Evolutionary conservation across 495 filamentous ascomycete species (phyloP), one percentile per base, ranked within the genome.

Genomic region (Rusavskia elegans): DNA sequence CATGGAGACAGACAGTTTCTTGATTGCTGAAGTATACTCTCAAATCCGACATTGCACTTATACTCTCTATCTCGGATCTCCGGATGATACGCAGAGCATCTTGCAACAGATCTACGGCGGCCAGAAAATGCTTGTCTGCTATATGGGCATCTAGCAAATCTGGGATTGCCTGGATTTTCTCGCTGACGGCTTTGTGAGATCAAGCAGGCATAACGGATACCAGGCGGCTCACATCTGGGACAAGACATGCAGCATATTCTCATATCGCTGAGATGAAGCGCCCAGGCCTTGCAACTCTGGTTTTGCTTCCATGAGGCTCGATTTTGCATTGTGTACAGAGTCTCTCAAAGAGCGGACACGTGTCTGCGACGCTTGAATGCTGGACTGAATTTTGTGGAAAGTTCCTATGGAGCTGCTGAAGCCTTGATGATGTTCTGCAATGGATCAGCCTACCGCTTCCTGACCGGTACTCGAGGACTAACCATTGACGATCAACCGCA

Each of bases 371-470:
- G 79, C 71, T 55, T 89, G 84, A 57, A 99, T 94, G 66, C 87
- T 95, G 6, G 82, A 76, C 63, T 97, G 92, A 53, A 99, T 97
- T 68, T 90, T 95, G 68, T 99, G 93, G 60, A 95, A 99, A 16
- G 89, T 95, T 63, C 92, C 93, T 52, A 99, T 97, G 39, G 89
- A 95, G 67, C 88, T 96, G 64, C 96, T 99, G 74, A 99, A 99
- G 30, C 89, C 92, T 66, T 99, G 92, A 59, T 97, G 90, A 62
- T 99, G 90, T 68, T 97, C 89, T 81, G 49, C 19, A 50, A 39
- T 29, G 36, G 19, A 29, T 52, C 42, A 52, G 39, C 38, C 51
- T 20, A 38, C n/a, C 25, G n/a, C 10, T n/a, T 25, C n/a, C 20
- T 14, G 16, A 60, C 60, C 1, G 5, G 38, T 19, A 17, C 13